These are phyloP conservation scores for Ambrosia artemisiifolia DNA, from an alignment of 129 eudicot genomes.

Conservation along the genomic window DNA sequence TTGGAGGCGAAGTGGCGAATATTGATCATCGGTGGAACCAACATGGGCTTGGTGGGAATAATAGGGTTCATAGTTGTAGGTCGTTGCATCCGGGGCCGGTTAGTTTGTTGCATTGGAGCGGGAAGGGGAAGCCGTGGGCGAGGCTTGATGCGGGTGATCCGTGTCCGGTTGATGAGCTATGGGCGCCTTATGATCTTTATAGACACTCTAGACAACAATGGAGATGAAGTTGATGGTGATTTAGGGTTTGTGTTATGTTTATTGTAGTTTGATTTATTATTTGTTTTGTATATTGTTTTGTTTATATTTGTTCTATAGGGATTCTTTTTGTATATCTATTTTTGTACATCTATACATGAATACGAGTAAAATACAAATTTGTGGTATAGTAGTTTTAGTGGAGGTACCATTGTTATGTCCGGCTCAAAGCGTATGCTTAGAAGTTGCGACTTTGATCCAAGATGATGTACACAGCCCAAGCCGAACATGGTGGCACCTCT, in stretches of 20 bases:
- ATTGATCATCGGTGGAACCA: constrained; percentile 77
- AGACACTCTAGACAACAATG: constrained; percentile 30
- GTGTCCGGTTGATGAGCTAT: constrained; percentile 68
- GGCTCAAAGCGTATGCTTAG: neutral
- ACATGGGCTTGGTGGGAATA: constrained; percentile 81
- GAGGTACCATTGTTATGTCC: neutral
- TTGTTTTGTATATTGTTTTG: constrained; percentile 14
- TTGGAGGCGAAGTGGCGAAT: constrained; percentile 61
- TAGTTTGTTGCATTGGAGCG: constrained; percentile 86
- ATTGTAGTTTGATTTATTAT: constrained; percentile 27
- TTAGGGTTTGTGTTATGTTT: constrained; percentile 11
- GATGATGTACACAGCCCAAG: too few relatives aligned
- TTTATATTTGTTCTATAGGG: constrained; percentile 16
- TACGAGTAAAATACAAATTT: neutral
- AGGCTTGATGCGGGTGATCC: constrained; percentile 50
- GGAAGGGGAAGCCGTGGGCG: constrained; percentile 84
- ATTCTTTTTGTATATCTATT: constrained; percentile 31
- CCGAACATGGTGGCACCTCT: neutral
- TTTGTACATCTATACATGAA: constrained; percentile 15
- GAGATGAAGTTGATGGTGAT: constrained; percentile 30
- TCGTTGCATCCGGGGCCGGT: constrained; percentile 67
- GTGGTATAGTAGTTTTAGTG: neutral
- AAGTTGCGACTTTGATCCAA: too few relatives aligned
- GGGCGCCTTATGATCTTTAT: constrained; percentile 70
- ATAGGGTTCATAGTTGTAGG: constrained; percentile 66